Evolutionary conservation across 164 flowering plant genomes (phyloP), one percentile per base, ranked within the genome.

Genomic region (Vitis riparia): DNA sequence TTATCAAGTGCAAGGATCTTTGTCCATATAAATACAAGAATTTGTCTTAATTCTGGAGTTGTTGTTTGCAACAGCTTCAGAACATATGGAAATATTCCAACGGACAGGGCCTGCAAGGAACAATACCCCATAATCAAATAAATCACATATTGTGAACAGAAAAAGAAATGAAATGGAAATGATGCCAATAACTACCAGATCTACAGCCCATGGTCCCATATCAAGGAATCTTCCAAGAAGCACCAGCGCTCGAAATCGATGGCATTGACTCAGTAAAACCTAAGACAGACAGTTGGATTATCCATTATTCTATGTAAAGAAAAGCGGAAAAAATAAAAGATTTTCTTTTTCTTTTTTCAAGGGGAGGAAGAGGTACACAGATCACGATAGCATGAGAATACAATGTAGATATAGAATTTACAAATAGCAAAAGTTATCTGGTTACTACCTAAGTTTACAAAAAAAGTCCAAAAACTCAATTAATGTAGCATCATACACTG

Each of bases 181-280:
- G 50, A 1, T n/a, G 51, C 3, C 29, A 78, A 59, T 6, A 50
- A 56, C 16, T 87, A 94, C 98, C 97, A 91, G 87, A 80, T 94
- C 94, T 30, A 95, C 99, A 75, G 99, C 98, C 99, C 99, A 92
- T 50, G 94, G 88, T 63, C 99, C 99, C 97, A 92, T 94, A 75
- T 92, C 97, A 64, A 94, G 90, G 77, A 95, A 95, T 82, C 88
- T 89, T 66, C 96, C 99, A 62, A 95, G 94, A 77, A 95, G 98
- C 62, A 93, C 91, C 80, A 95, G 78, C 14, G 99, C 99, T 9
- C 94, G 91, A 75, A 90, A 89, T 30, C 98, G 87, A 81, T 93
- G 98, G 79, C 93, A 83, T 76, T 92, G 99, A 81, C 99, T 95
- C 64, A 91, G 98, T 73, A 95, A 86, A 71, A 91, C 99, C 99